Base-by-base conservation (phyloP, 148 eudicot genomes). In the Suaeda aralocaspica region DNA sequence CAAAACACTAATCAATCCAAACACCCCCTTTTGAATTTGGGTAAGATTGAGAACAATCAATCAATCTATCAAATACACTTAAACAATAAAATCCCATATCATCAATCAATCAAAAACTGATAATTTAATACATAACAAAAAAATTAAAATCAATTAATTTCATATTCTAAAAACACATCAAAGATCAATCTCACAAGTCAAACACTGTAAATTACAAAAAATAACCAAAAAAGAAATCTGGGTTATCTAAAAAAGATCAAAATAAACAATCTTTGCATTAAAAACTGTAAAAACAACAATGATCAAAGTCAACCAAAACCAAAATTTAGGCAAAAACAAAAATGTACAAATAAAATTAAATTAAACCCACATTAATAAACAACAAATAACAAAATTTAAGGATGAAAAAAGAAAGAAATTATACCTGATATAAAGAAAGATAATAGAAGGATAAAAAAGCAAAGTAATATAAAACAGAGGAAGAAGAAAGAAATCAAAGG, bases 261-360 rank as follows among this genome's bases (percentile, higher is more conserved):
- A 71, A 48, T 62, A 9, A 36, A 33, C 26, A 66, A 72, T 60
- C 25, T 5, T 18, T 12, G 14, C 66, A 33, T 33, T 9, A 19
- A 19, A 19, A 60, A 16, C 12, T 18, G 16, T 18, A 10, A 42
- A 30, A 42, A 70, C 8, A 71, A 5, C 36, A 4, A 7, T 41
- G 69, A 72, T 72, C 61, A 53, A 51, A 41, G 26, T 25, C 61
- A 62, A 72, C 44, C 22, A 41, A 41, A 26, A 5, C 2, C 5
- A 24, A 13, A n/a, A n/a, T n/a, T n/a, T n/a, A n/a, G n/a, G n/a
- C n/a, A n/a, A 61, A 71, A 44, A 19, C 10, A 60, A 12, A 61
- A 50, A 18, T 56, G 45, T 13, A 71, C 1, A 34, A 60, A 71
- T 18, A 46, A 18, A 2, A 60, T n/a, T 19, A 48, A 21, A 60